Base-by-base conservation (phyloP, 441 rosid species). In the Lagerstroemia fauriei region DNA sequence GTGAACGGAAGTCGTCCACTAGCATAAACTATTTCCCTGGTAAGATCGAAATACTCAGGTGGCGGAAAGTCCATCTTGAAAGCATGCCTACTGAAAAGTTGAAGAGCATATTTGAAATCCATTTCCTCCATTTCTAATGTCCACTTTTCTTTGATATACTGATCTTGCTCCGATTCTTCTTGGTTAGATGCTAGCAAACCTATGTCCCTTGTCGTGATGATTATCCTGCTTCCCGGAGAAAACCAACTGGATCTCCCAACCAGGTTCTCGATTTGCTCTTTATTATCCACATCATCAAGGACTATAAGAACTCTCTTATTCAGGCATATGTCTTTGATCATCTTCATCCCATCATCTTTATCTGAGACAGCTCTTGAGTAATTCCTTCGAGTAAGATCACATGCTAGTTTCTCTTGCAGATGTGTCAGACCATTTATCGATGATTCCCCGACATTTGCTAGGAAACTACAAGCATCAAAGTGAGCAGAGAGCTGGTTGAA, bases 1-100 rank as follows among this genome's bases (percentile, higher is more conserved):
- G 53, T 48, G 27, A 78, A 61, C 18, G 80, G 80, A 78, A 78
- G 31, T 27, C 32, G 31, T 78, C 80, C 50, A 57, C 17, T 61
- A 7, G 38, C 22, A 22, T 51, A 38, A 31, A 78, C 31, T 18
- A 59, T 38, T 27, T 61, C 72, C 13, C 16, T 38, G 20, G 71
- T 22, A 6, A 27, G 69, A 3, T 57, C 22, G 0, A 38, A 7
- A 44, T 44, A 75, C 29, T 53, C 78, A 20, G 32, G 56, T 25
- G 31, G 51, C 9, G 78, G 78, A 12, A 8, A 48, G 57, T 75
- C 57, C 18, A 9, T 44, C 10, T 25, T 44, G 29, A 78, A 32
- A 18, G 72, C 53, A 41, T 78, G 80, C 51, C 25, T 24, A n/a
- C 31, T 6, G 13, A 78, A 65, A 44, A 78, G 72, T 9, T 14